These are phyloP conservation scores for Acanthamoeba quina DNA, from an alignment of 208 protist genomes.

Conservation along the genomic window DNA sequence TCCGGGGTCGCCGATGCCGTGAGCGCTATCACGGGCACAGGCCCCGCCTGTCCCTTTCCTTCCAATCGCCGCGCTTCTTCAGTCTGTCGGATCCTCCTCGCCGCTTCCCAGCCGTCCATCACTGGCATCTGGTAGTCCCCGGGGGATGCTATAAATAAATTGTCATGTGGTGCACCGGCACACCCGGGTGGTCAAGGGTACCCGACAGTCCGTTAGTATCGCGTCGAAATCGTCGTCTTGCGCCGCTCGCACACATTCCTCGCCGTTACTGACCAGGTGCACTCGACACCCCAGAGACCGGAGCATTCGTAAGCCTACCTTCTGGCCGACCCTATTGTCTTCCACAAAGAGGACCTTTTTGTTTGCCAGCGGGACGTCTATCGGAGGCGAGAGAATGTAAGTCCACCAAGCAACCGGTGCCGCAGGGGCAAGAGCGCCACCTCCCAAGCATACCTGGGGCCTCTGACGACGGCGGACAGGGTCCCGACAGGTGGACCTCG, in stretches of 20 bases:
- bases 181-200: too few relatives aligned
- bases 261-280: neutral
- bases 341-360: slow-evolving; percentile 56
- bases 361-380: neutral
- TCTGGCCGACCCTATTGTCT: slow-evolving; percentile 43
- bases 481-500: too few relatives aligned
- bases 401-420: too few relatives aligned
- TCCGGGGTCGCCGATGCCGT: slow-evolving; percentile 47
- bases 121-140: slow-evolving; percentile 10
- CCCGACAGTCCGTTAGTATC: slow-evolving; percentile 1
- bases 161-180: too few relatives aligned
- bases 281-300: neutral
- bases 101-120: slow-evolving; percentile 40
- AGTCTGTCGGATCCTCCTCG: neutral
- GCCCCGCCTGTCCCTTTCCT: neutral
- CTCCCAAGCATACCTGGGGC: too few relatives aligned
- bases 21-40: slow-evolving; percentile 7
- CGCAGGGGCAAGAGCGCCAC: too few relatives aligned
- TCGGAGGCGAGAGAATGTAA: too few relatives aligned
- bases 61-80: neutral
- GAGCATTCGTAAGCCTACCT: slow-evolving; percentile 39
- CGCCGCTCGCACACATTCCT: neutral
- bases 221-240: neutral
- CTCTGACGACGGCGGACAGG: too few relatives aligned
- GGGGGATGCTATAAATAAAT: too few relatives aligned